phyloP scores from a whole-genome alignment of 306 rosid species.

The Begonia peltatifolia region DNA sequence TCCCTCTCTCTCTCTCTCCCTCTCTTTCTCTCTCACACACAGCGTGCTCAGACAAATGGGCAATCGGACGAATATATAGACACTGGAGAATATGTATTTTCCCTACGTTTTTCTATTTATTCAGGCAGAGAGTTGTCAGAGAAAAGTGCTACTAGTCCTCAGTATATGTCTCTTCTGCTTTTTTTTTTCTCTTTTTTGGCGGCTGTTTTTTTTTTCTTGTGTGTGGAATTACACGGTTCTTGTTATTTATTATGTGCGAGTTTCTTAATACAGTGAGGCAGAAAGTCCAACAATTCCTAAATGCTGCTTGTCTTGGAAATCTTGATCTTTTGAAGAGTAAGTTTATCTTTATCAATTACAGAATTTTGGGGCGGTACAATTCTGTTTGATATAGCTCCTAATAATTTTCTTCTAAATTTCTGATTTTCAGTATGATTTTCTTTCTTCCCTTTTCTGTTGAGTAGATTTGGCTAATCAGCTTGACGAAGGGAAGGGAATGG shows the following conservation, averaged over 20 bases:
- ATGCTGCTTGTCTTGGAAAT: constrained; percentile 69
- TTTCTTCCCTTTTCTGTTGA: constrained; percentile 2
- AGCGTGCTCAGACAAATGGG: too few relatives aligned
- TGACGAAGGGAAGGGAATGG: constrained; percentile 58
- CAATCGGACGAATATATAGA: too few relatives aligned
- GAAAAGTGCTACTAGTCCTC: too few relatives aligned
- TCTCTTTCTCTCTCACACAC: not conserved
- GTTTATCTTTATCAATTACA: constrained; percentile 1
- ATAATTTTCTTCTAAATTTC: not conserved
- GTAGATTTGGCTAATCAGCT: constrained; percentile 60
- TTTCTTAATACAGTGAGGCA: constrained; percentile 46
- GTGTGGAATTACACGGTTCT: not conserved
- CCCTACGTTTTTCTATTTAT: not conserved
- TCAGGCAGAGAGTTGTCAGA: not conserved
- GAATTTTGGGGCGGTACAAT: not conserved
- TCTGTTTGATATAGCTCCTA: not conserved
- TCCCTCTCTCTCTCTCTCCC: not conserved
- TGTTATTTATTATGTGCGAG: not conserved
- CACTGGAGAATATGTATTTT: too few relatives aligned
- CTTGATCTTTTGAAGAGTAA: constrained; percentile 76
- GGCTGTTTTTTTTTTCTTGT: not conserved
- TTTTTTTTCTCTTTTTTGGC: not conserved
- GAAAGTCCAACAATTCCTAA: constrained; percentile 66
- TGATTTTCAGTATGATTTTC: not conserved
- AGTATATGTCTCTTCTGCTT: not conserved